Percentiles rank a stretch among this genome's conserved stretches.
Evolutionary conservation across 495 filamentous ascomycete species (phyloP).

Genomic region (Annulohypoxylon moriforme): DNA sequence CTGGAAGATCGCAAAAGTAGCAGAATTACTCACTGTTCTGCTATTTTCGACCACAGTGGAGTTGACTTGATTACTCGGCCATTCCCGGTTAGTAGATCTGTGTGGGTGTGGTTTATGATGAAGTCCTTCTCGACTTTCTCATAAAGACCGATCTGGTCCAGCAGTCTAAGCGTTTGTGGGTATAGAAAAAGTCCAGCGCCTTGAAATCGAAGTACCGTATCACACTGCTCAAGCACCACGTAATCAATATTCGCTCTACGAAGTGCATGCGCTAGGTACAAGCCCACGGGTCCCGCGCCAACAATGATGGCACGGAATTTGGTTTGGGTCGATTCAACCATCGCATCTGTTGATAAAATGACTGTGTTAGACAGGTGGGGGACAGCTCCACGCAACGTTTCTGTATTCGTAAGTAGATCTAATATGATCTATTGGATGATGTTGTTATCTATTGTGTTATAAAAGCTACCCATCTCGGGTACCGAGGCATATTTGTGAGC

Average conservation of each 20-base stretch:
- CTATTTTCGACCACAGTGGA: background rate
- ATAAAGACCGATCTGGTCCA: background rate
- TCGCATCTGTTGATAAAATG: too few species aligned
- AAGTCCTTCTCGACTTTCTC: background rate
- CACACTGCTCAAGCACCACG: background rate
- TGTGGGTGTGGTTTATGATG: background rate
- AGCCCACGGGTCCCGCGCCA: background rate
- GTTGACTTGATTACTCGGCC: background rate
- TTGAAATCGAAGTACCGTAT: background rate
- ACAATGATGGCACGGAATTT: background rate
- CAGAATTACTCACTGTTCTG: background rate
- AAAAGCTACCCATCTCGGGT: too few species aligned
- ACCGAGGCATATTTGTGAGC: too few species aligned
- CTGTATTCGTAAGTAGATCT: too few species aligned
- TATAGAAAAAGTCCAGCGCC: background rate
- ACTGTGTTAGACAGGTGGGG: too few species aligned
- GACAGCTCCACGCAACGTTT: too few species aligned
- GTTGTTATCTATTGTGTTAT: too few species aligned
- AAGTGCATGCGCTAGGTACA: background rate
- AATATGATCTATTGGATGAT: too few species aligned
- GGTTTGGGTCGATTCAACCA: background rate
- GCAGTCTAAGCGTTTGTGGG: background rate
- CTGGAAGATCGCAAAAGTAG: background rate
- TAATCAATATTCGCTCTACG: background rate
- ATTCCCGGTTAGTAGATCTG: background rate